Conservation (phyloP, 2,329 filamentous ascomycete genomes). For the Fulvia fulva region DNA sequence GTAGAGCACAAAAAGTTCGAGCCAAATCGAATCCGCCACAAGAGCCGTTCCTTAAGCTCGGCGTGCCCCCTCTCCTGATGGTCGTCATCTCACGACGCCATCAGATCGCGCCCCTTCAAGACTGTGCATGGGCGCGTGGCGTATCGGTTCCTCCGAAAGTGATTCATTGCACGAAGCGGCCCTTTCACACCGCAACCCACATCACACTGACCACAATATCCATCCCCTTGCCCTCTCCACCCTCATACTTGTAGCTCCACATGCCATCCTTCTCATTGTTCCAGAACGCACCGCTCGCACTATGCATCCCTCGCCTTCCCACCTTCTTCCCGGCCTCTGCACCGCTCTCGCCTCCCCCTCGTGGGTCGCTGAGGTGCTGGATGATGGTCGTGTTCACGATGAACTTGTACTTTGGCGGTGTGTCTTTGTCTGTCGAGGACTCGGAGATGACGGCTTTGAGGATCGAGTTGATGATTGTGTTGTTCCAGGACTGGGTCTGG, state of each 20-base stretch:
- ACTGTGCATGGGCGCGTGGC: no score
- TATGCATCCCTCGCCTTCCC: conserved; percentile 86
- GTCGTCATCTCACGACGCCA: no score
- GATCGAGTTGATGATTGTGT: conserved; percentile 79
- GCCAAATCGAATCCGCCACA: background rate
- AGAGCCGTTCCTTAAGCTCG: background rate
- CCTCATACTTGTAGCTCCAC: conserved; percentile 83
- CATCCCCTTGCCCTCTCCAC: conserved; percentile 49
- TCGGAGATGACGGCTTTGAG: conserved; percentile 75
- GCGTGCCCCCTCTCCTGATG: background rate
- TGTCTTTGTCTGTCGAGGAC: conserved; percentile 33
- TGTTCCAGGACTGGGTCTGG: conserved; percentile 85
- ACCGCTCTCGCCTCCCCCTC: conserved; percentile 55
- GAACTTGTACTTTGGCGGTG: conserved; percentile 74
- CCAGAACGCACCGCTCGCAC: conserved; percentile 80
- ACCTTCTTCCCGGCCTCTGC: conserved; percentile 64
- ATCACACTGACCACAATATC: conserved; percentile 55
- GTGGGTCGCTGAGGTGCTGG: conserved; percentile 75
- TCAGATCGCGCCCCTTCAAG: no score
- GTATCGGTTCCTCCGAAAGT: no score
- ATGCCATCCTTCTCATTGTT: conserved; percentile 87
- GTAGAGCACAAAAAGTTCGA: background rate
- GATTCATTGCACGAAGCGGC: no score
- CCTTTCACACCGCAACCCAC: conserved; percentile 63
- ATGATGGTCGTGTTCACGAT: conserved; percentile 98